Percentiles rank a stretch among this genome's conserved stretches.
Evolutionary conservation across 2,329 filamentous ascomycete species (phyloP).

Genomic region (Aspergillus ibericus): DNA sequence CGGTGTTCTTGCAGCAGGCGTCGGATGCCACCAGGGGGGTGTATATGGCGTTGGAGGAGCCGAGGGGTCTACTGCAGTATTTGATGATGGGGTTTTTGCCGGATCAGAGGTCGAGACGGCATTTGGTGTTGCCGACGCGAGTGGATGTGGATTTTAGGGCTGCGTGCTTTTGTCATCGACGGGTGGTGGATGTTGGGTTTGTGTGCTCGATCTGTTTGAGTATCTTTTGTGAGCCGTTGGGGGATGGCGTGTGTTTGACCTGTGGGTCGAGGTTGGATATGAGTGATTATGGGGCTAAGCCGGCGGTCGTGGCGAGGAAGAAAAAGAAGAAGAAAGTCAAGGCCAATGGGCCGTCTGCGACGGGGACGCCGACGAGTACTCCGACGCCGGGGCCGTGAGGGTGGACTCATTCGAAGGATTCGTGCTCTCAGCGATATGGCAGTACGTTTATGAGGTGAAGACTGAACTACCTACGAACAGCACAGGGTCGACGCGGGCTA

Average conservation of each 20-base stretch:
- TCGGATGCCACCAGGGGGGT: slow-evolving; percentile 70
- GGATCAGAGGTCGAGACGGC: slow-evolving; percentile 62
- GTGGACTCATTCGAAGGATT: background rate
- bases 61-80: slow-evolving; percentile 79
- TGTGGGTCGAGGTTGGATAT: slow-evolving; percentile 78
- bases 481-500: background rate
- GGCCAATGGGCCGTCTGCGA: slow-evolving; percentile 46
- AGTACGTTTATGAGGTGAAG: background rate
- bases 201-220: slow-evolving; percentile 96
- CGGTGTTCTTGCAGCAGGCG: slow-evolving; percentile 93
- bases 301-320: slow-evolving; percentile 69
- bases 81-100: slow-evolving; percentile 93
- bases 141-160: slow-evolving; percentile 93
- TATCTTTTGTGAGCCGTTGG: slow-evolving; percentile 75
- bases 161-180: slow-evolving; percentile 95
- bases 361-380: slow-evolving; percentile 61
- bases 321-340: slow-evolving; percentile 76
- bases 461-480: background rate
- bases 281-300: slow-evolving; percentile 73
- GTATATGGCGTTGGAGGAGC: slow-evolving; percentile 63
- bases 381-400: slow-evolving; percentile 40
- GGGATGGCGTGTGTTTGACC: slow-evolving; percentile 71
- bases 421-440: too few species aligned
- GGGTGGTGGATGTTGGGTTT: slow-evolving; percentile 86
- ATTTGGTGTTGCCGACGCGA: slow-evolving; percentile 75